A percentile compares a stretch with the other conserved stretches of the same genome.
Conservation (phyloP, 495 filamentous ascomycete genomes). For the Tricharina praecox region DNA sequence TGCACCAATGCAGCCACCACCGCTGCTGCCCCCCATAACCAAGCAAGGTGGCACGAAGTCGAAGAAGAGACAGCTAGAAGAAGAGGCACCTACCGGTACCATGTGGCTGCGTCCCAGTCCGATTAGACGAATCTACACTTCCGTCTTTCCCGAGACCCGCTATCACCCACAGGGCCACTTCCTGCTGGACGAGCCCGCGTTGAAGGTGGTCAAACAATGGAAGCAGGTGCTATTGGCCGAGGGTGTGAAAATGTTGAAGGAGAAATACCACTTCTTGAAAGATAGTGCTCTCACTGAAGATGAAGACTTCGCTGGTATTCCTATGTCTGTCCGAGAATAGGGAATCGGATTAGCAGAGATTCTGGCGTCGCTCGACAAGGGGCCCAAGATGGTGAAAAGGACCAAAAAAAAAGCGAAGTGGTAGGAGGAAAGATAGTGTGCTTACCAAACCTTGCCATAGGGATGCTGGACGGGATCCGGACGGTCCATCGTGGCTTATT, state of each 20-base stretch:
- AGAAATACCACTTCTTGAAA: not conserved
- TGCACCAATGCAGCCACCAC: not conserved
- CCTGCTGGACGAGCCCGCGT: slow-evolving; percentile 5
- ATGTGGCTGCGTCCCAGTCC: slow-evolving; percentile 10
- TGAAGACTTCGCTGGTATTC: not conserved
- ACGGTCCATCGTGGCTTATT: too few relatives aligned
- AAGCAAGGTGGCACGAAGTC: too few relatives aligned
- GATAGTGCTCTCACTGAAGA: not conserved
- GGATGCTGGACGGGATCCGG: too few relatives aligned
- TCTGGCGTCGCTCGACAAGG: not conserved
- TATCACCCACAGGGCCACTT: slow-evolving; percentile 1
- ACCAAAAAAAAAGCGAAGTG: too few relatives aligned
- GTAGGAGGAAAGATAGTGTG: too few relatives aligned
- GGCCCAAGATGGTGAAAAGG: too few relatives aligned
- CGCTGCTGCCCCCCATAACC: too few relatives aligned
- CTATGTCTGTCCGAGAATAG: not conserved
- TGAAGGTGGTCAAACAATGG: slow-evolving; percentile 9
- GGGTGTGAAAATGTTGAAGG: not conserved
- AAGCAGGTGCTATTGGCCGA: slow-evolving; percentile 11
- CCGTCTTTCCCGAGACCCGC: slow-evolving; percentile 10
- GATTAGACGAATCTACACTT: slow-evolving; percentile 13
- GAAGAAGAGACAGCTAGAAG: too few relatives aligned
- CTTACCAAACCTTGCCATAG: too few relatives aligned
- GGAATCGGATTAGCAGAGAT: not conserved
- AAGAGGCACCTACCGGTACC: not conserved